These are phyloP conservation scores for Oryza nivara DNA, from an alignment of 176 grass and related monocot species.

Conservation along the genomic window DNA sequence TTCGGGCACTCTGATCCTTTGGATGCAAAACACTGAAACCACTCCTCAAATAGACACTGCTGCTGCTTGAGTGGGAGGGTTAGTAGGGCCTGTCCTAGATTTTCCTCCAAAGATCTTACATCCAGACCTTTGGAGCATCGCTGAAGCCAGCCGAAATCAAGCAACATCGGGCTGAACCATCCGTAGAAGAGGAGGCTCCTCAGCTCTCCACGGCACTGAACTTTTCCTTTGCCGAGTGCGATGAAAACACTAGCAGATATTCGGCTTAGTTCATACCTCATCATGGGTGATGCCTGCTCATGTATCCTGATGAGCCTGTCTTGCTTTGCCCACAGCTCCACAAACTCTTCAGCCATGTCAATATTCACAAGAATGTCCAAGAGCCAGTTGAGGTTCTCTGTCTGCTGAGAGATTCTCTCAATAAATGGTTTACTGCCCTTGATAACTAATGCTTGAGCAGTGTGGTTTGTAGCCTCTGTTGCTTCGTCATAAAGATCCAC, in stretches of 20 bases:
- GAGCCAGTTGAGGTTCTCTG: slow-evolving; percentile 79
- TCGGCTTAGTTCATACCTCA: slow-evolving; percentile 83
- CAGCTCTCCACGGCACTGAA: slow-evolving; percentile 61
- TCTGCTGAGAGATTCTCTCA: slow-evolving; percentile 65
- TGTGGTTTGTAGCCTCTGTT: slow-evolving; percentile 7
- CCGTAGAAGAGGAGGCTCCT: slow-evolving; percentile 48
- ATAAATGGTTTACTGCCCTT: slow-evolving; percentile 54
- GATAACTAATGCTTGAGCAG: background rate
- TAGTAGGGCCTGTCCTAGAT: slow-evolving; percentile 62
- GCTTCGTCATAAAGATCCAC: slow-evolving; percentile 63
- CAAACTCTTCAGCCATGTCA: slow-evolving; percentile 83
- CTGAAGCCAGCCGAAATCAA: slow-evolving; percentile 87
- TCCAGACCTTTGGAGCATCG: slow-evolving; percentile 83
- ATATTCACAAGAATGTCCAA: slow-evolving; percentile 73
- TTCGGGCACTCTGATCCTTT: slow-evolving; percentile 66
- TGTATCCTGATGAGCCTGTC: slow-evolving; percentile 66
- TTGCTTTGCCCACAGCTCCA: slow-evolving; percentile 72
- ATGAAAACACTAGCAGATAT: slow-evolving; percentile 73
- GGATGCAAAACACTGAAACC: slow-evolving; percentile 62
- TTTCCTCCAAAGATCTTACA: slow-evolving; percentile 79
- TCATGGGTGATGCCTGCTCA: slow-evolving; percentile 58
- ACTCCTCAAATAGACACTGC: slow-evolving; percentile 77
- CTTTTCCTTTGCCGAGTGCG: slow-evolving; percentile 64
- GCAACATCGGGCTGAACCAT: slow-evolving; percentile 65
- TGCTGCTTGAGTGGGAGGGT: slow-evolving; percentile 79